A percentile compares a stretch with the other conserved stretches of the same genome.
Evolutionary conservation across 768 basidiomycete genomes (phyloP).

Genomic region (Lactarius hengduanensis): DNA sequence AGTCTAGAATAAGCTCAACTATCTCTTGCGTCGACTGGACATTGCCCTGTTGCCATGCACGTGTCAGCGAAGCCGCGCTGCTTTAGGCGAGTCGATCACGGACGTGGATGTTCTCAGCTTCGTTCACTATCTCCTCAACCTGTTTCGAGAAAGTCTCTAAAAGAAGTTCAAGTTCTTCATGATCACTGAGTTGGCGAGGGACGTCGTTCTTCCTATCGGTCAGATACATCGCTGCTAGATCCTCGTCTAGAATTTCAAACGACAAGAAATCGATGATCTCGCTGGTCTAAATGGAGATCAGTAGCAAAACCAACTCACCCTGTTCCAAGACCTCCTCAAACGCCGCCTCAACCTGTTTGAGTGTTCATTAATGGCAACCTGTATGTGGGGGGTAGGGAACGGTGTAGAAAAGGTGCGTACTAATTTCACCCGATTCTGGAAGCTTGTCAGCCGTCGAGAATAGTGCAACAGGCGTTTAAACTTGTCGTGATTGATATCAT

Average conservation of each 20-base stretch:
- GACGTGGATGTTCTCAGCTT: constrained; percentile 85
- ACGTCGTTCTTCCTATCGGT: constrained; percentile 72
- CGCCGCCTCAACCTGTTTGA: constrained; percentile 73
- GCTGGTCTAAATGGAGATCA: constrained; percentile 4
- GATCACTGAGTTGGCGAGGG: constrained; percentile 68
- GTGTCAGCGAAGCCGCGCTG: neutral
- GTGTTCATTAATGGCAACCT: constrained; percentile 8
- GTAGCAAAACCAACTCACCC: constrained; percentile 45
- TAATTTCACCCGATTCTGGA: constrained; percentile 87
- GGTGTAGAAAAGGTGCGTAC: constrained; percentile 41
- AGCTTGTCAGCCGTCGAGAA: constrained; percentile 81
- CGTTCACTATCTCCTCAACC: constrained; percentile 94
- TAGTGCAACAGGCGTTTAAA: constrained; percentile 91
- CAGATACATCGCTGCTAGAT: constrained; percentile 93
- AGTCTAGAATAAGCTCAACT: constrained; percentile 93
- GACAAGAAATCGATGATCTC: neutral
- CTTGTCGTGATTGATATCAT: constrained; percentile 92
- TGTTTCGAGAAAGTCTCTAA: constrained; percentile 96
- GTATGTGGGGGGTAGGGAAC: constrained; percentile 5
- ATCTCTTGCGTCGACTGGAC: constrained; percentile 98
- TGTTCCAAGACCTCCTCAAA: constrained; percentile 90
- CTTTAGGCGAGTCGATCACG: constrained; percentile 25
- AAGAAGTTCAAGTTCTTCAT: constrained; percentile 90
- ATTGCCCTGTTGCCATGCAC: constrained; percentile 56
- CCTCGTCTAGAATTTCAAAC: constrained; percentile 64